Evolutionary conservation across 2,329 filamentous ascomycete species (phyloP).

Genomic region (Alternaria solani): DNA sequence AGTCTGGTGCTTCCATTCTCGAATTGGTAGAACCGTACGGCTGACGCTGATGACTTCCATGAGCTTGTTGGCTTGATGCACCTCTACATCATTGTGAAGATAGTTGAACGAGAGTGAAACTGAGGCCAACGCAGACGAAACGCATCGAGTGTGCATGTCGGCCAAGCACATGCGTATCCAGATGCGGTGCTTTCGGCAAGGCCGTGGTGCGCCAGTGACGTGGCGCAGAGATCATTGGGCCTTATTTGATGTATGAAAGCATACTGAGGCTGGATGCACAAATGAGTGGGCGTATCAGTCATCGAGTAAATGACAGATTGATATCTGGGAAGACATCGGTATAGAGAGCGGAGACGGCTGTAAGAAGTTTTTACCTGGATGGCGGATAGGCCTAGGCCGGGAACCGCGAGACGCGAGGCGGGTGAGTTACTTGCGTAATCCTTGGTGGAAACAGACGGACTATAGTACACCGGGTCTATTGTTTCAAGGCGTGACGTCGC

Average conservation of each 20-base stretch:
- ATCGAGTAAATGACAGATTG: background rate
- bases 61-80: background rate
- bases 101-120: background rate
- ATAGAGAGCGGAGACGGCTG: background rate
- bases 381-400: background rate
- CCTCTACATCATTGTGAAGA: background rate
- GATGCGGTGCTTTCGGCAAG: background rate
- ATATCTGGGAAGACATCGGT: background rate
- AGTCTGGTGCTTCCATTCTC: background rate
- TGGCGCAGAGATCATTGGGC: background rate
- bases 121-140: background rate
- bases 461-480: background rate
- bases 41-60: background rate
- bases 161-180: background rate
- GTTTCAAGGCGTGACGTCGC: slow-evolving; percentile 7
- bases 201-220: background rate
- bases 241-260: background rate
- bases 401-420: background rate
- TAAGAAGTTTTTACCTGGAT: background rate
- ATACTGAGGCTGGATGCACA: background rate
- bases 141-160: background rate
- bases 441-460: background rate
- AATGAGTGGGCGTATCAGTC: background rate
- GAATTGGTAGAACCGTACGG: background rate
- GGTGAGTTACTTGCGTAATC: slow-evolving; percentile 1